A percentile compares a stretch with the other conserved stretches of the same genome.
These are phyloP conservation scores for Paramecium octaurelia DNA, from an alignment of 73 alveolate species.

Conservation along the genomic window DNA sequence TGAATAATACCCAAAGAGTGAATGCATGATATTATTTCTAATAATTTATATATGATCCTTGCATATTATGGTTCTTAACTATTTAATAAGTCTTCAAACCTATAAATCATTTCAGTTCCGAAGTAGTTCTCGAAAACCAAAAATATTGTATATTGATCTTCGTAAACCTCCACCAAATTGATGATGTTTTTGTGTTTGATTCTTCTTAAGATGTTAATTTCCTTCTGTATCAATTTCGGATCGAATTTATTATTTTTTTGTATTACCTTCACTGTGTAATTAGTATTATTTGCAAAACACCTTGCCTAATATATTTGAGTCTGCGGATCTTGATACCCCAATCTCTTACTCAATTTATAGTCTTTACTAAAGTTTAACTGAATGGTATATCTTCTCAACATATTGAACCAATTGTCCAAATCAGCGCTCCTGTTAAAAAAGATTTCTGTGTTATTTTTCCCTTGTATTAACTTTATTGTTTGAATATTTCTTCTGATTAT, in stretches of 20 bases:
- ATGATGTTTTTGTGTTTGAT: slow-evolving; percentile 77
- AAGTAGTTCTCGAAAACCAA: slow-evolving; percentile 69
- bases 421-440: not conserved
- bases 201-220: slow-evolving; percentile 74
- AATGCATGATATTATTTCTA: not conserved
- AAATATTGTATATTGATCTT: slow-evolving; percentile 66
- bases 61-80: slow-evolving; percentile 28
- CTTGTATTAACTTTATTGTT: not conserved
- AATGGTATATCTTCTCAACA: not conserved
- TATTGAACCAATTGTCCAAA: slow-evolving; percentile 14
- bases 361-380: not conserved
- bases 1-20: not conserved
- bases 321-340: not conserved
- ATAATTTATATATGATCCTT: not conserved
- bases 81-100: slow-evolving; percentile 21
- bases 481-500: not conserved
- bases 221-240: slow-evolving; percentile 37
- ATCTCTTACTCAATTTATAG: slow-evolving; percentile 6
- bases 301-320: slow-evolving; percentile 18
- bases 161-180: slow-evolving; percentile 73
- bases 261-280: slow-evolving; percentile 43
- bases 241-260: not conserved
- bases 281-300: not conserved
- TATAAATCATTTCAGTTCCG: slow-evolving; percentile 73
- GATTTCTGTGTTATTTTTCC: not conserved